phyloP scores from a whole-genome alignment of 2,329 filamentous ascomycete genomes.

The Phaeophleospora eucalypticola region DNA sequence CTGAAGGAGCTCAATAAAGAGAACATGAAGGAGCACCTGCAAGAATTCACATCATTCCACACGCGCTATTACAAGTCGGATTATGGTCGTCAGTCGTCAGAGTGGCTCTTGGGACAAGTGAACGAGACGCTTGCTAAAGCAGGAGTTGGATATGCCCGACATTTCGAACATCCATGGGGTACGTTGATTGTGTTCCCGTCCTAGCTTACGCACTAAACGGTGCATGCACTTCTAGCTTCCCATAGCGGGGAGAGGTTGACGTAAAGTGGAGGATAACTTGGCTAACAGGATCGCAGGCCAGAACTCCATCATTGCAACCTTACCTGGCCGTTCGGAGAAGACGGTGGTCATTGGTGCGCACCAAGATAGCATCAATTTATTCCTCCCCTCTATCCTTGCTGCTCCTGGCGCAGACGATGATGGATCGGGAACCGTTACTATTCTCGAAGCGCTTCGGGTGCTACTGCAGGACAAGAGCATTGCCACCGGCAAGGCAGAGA shows the following conservation, averaged over 20 bases:
- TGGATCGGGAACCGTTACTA: constrained; percentile 80
- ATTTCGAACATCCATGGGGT: constrained; percentile 74
- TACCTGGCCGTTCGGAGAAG: constrained; percentile 78
- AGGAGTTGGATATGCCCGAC: constrained; percentile 68
- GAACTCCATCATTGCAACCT: constrained; percentile 83
- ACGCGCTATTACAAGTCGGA: constrained; percentile 78
- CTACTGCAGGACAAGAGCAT: constrained; percentile 68
- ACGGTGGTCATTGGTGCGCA: constrained; percentile 72
- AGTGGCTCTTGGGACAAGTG: constrained; percentile 78
- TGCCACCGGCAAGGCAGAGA: constrained; percentile 63
- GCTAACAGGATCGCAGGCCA: constrained; percentile 51
- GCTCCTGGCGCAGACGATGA: constrained; percentile 96
- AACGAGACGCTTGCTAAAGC: constrained; percentile 66
- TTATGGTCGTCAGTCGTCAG: constrained; percentile 76
- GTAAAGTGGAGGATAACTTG: neutral
- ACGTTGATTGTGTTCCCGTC: neutral
- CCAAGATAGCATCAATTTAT: constrained; percentile 92
- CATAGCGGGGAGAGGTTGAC: neutral
- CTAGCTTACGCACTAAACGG: no score
- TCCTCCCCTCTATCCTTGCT: constrained; percentile 74
- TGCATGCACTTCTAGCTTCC: neutral
- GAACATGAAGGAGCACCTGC: constrained; percentile 72
- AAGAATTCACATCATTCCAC: constrained; percentile 73
- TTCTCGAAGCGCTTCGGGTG: constrained; percentile 82
- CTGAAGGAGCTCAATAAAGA: constrained; percentile 66